phyloP scores from a whole-genome alignment of 352 stramenopile species.

The Halophytophthora polymorphica region DNA sequence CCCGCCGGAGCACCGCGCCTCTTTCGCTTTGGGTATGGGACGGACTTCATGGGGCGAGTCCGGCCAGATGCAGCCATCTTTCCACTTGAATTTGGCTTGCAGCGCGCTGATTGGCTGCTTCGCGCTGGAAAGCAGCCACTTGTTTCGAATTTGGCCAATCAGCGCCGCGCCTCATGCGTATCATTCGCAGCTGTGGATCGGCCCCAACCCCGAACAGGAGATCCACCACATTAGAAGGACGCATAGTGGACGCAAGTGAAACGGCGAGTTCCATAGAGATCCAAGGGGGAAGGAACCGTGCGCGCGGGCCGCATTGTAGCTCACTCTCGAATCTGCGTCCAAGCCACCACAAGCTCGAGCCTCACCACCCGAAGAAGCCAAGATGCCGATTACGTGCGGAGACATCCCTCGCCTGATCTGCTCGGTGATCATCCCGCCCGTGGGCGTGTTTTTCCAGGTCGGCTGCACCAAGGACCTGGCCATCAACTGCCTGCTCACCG shows the following conservation, averaged over 20 bases:
- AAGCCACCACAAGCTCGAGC: conserved; percentile 4
- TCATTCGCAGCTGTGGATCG: not conserved
- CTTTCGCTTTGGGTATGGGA: not conserved
- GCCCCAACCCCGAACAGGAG: not conserved
- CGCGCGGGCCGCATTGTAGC: no score
- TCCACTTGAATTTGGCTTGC: no score
- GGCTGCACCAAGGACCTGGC: conserved; percentile 58
- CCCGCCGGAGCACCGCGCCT: not conserved
- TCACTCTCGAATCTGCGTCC: conserved; percentile 27
- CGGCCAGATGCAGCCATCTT: no score
- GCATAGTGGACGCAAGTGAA: not conserved
- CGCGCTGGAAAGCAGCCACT: not conserved
- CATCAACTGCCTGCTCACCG: conserved; percentile 70
- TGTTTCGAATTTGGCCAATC: not conserved
- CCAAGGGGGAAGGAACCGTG: no score
- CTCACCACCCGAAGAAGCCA: conserved; percentile 1
- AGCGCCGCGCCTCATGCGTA: not conserved
- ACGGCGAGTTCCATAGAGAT: no score
- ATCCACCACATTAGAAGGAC: not conserved
- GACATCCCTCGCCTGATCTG: conserved; percentile 70
- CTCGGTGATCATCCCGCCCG: conserved; percentile 59
- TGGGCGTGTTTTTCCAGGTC: conserved; percentile 61
- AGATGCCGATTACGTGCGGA: conserved; percentile 63
- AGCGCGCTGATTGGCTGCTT: not conserved
- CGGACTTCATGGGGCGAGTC: no score